Percentiles rank a stretch among this genome's conserved stretches.
Evolutionary conservation across 345 rosid species (phyloP).

Genomic region (Lumnitzera racemosa): DNA sequence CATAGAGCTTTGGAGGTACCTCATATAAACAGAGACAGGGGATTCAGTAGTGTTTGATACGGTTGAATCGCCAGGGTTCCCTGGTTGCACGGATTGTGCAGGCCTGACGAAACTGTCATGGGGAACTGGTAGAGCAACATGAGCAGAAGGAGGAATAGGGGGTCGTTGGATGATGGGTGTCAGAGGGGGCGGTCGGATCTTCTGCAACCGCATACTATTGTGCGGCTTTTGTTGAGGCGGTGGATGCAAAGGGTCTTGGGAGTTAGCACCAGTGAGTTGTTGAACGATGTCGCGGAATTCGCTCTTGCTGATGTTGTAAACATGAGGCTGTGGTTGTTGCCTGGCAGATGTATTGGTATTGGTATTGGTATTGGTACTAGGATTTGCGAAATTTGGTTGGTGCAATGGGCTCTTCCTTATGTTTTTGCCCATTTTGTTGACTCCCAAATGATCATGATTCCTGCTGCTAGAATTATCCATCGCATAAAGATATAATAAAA

Average conservation of each 20-base stretch:
- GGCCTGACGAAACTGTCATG: no score
- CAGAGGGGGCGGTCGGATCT: no score
- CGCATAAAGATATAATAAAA: neutral
- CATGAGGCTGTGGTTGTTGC: slow-evolving; percentile 68
- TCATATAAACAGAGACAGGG: no score
- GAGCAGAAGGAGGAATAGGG: no score
- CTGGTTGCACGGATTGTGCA: no score
- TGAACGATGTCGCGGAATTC: slow-evolving; percentile 73
- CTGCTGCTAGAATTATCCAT: slow-evolving; percentile 81
- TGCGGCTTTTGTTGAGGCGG: neutral
- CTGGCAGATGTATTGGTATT: slow-evolving; percentile 14
- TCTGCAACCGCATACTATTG: no score
- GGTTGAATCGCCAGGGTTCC: no score
- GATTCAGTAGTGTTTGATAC: no score
- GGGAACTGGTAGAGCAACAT: no score
- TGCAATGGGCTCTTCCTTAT: slow-evolving; percentile 84
- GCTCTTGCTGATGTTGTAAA: slow-evolving; percentile 74
- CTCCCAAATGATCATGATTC: slow-evolving; percentile 70
- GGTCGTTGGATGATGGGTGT: no score
- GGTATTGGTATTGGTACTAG: slow-evolving; percentile 15
- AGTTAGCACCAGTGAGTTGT: slow-evolving; percentile 55
- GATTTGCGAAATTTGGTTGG: slow-evolving; percentile 50
- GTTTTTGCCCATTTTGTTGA: slow-evolving; percentile 75
- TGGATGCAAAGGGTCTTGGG: neutral
- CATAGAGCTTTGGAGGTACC: no score